Evolutionary conservation across 306 rosid genomes (phyloP), one percentile per base, ranked within the genome.

Genomic region (Trifolium pratense): DNA sequence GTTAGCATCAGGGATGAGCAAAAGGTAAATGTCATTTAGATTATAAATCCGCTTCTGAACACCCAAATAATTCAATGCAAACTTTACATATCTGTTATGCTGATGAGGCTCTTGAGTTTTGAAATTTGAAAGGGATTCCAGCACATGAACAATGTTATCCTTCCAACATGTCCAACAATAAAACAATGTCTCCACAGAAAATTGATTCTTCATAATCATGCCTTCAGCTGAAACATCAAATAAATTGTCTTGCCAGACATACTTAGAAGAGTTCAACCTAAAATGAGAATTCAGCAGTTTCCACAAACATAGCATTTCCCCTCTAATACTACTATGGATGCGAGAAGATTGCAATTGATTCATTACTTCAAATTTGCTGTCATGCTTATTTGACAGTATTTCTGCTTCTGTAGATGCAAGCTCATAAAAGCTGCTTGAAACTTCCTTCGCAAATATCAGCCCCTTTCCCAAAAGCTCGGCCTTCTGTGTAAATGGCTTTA

Each of bases 91-190:
- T 14, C 70, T 42, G 36, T 25, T 40, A 12, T 78, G 51, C 18
- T 67, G 84, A 36, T 55, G 45, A 16, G 9, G 74, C 14, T 76
- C 90, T 46, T 78, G 75, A 7, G 36, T 76, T 63, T 75, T 83
- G 21, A 79, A 58, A 75, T 71, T 52, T 67, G 71, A 46, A n/a
- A 85, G 88, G 59, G 42, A 80, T 37, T 86, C 78, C 29, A 85
- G 14, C 20, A 88, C 57, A 9, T n/a, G 53, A 13, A 58, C 58
- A 18, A 86, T 75, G 31, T 78, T 80, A 32, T 80, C 87, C 79
- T 79, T 92, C 96, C 97, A 92, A 62, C 84, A 70, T 34, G 79
- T 76, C 97, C 96, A 92, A 80, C 83, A 86, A 84, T 79, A 78
- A 59, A 85, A 80, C 39, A 89, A 31, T 3, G 96, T 82, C 29